These are phyloP conservation scores for Salicornia ramosissima DNA, from an alignment of 148 eudicot genomes.

Conservation along the genomic window DNA sequence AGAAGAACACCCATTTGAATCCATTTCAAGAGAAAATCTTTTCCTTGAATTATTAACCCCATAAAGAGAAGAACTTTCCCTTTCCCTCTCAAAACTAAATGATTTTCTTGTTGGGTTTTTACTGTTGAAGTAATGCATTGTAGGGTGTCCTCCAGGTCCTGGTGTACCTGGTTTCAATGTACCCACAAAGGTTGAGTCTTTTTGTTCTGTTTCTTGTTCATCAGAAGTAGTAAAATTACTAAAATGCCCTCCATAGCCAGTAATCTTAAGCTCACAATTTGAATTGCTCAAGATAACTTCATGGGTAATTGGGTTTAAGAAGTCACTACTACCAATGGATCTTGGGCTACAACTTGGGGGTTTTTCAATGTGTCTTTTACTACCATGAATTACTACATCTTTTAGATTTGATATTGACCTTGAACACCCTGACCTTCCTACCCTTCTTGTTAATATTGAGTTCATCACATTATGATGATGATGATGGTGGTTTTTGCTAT, in stretches of 20 bases:
- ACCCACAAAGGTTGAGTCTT: conserved; percentile 55
- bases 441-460: conserved; percentile 53
- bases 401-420: conserved; percentile 90
- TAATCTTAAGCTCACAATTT: conserved; percentile 79
- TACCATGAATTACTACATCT: conserved; percentile 93
- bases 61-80: conserved; percentile 29
- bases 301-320: conserved; percentile 87
- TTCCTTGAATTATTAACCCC: conserved; percentile 34
- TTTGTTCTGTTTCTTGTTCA: too few species aligned
- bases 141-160: conserved; percentile 80
- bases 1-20: conserved; percentile 32
- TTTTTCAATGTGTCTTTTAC: conserved; percentile 76
- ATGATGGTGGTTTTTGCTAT: conserved; percentile 2
- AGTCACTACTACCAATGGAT: conserved; percentile 92
- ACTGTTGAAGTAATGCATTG: conserved; percentile 58
- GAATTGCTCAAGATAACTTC: conserved; percentile 82
- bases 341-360: conserved; percentile 88
- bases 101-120: conserved; percentile 36
- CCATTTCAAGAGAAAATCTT: conserved; percentile 45
- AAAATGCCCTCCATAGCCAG: conserved; percentile 43
- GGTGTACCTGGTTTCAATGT: conserved; percentile 89
- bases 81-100: conserved; percentile 27
- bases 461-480: conserved; percentile 27
- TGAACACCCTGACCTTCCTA: conserved; percentile 86
- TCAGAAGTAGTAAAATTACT: conserved; percentile 35